phyloP scores from a whole-genome alignment of 192 early-diverging fungal genomes.

The Diversispora epigaea region DNA sequence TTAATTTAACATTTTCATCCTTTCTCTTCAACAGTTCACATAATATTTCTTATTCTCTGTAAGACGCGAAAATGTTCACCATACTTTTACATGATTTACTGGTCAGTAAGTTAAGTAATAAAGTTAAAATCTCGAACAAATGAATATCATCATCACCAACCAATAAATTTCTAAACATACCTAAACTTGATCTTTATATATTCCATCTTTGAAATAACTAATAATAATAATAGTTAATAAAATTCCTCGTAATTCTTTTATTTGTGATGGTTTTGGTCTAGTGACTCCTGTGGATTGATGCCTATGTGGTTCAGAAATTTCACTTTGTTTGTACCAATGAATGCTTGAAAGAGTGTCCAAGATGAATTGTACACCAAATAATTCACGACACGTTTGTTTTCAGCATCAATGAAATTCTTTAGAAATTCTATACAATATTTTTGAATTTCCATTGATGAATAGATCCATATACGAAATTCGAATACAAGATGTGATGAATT shows the following conservation, averaged over 20 bases:
- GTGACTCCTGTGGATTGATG: constrained; percentile 14
- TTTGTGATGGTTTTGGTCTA: constrained; percentile 26
- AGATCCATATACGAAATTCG: constrained; percentile 34
- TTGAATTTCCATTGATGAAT: constrained; percentile 28
- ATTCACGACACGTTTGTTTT: constrained; percentile 26
- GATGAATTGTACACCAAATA: constrained; percentile 30
- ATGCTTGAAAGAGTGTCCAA: constrained; percentile 19
- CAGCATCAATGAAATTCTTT: constrained; percentile 28
- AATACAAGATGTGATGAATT: constrained; percentile 18
- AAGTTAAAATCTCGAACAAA: constrained; percentile 4
- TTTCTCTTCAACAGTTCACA: constrained; percentile 28
- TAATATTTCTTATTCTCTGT: constrained; percentile 22
- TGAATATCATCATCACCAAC: constrained; percentile 25
- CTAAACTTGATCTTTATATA: constrained; percentile 22
- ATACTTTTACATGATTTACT: constrained; percentile 17
- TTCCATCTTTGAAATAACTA: constrained; percentile 21
- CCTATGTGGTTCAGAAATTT: constrained; percentile 20
- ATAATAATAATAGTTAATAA: constrained; percentile 22
- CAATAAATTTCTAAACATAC: constrained; percentile 25
- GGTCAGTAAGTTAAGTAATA: constrained; percentile 4
- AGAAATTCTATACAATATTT: constrained; percentile 32
- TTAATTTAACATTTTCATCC: constrained; percentile 28
- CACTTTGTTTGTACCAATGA: constrained; percentile 30
- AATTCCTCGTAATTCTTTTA: constrained; percentile 25
- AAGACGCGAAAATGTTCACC: constrained; percentile 20